Evolutionary conservation across 2,329 filamentous ascomycete species (phyloP).

Genomic region (Aspergillus caelatus): DNA sequence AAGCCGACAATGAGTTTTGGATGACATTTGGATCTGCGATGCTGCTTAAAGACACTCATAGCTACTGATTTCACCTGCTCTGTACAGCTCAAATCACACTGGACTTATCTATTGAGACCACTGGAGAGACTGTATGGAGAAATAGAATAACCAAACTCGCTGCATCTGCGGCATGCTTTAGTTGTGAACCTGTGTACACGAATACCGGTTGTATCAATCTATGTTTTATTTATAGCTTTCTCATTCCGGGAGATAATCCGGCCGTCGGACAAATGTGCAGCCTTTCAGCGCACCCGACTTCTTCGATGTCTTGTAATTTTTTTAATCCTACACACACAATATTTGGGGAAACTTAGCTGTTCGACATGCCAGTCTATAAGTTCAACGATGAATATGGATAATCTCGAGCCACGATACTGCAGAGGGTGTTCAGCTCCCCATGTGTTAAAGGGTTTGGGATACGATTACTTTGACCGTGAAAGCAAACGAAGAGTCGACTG

Average conservation of each 20-base stretch:
- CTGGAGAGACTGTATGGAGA: not conserved
- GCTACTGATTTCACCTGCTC: not conserved
- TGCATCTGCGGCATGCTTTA: not conserved
- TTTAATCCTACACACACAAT: not conserved
- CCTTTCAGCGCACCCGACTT: not conserved
- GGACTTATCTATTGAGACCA: not conserved
- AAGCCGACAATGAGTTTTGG: not conserved
- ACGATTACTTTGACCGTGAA: not conserved
- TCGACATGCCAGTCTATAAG: not conserved
- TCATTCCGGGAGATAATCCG: not conserved
- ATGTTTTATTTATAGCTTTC: not conserved
- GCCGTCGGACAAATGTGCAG: not conserved
- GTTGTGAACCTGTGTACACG: not conserved
- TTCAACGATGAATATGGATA: not conserved
- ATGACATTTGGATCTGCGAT: not conserved
- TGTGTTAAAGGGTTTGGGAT: not conserved
- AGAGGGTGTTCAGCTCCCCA: no score
- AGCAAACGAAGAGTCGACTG: not conserved
- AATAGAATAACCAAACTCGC: not conserved
- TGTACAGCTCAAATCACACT: not conserved
- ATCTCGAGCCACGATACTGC: not conserved
- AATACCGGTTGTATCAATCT: not conserved
- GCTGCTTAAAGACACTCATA: not conserved
- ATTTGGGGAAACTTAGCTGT: fast-evolving
- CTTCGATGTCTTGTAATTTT: not conserved